Evolutionary conservation across 2,329 filamentous ascomycete species (phyloP), one percentile per base, ranked within the genome.

Genomic region (Hypoxylon sp.): DNA sequence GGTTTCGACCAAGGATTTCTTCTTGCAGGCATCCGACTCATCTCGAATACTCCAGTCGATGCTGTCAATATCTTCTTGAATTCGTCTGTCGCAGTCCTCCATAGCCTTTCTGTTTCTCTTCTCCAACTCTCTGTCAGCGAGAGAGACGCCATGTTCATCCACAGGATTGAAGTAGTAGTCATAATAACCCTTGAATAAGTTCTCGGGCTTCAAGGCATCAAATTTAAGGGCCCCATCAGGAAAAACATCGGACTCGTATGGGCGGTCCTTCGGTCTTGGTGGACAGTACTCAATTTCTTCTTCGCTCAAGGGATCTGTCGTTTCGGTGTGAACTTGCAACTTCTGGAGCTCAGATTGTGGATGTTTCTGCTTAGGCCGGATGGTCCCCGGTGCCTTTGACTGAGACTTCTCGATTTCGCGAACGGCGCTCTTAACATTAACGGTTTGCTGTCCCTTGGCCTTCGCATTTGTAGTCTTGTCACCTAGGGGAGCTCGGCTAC

Each of bases 401-500:
- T 88, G 86, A 0, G 88, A 88, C 79, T 90, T 91, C 70, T 90
- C 90, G 54, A 87, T 80, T 65, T 90, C 88, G 52, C 86, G 84
- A 44, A 86, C 84, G 22, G 84, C 83, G 65, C 83, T 83, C 74
- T 90, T 91, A 33, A 87, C 90, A 31, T 87, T 90, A 5, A 88
- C 88, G 3, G 90, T 90, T 70, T 92, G 90, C 72, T 90, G 86
- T 54, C 85, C 86, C 77, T 85, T 88, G 66, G 91, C 87, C 83
- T 97, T 98, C 59, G 93, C 94, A 80, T 99, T 99, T 57, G 96
- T 98, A 1, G 95, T 98, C 81, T 99, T 99, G 85, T 93, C 91
- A 35, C 95, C 95, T 52, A 99, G 83, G 11, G 94, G 92, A 39
- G 94, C 94, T 75, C 95, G 90, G 66, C 85, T 90, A 65, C 90